Base-by-base conservation (phyloP, 805 yeast species). In the Saccharomycopsis fodiens region DNA sequence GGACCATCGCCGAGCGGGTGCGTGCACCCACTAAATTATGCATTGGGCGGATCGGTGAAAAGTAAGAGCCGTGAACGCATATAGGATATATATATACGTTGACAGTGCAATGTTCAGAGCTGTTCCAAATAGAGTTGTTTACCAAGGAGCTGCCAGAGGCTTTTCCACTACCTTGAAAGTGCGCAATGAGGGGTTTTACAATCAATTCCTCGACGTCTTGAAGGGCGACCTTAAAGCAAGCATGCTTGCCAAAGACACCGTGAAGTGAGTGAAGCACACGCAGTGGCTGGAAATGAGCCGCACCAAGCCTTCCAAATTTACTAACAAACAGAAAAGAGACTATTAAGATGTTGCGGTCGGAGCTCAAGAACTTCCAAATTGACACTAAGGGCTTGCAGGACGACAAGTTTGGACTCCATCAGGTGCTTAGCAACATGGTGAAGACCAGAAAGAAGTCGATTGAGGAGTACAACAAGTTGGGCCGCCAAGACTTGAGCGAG, bases 401-500 rank as follows among this genome's bases (percentile, higher is more conserved):
- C 37, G 59, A 60, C 35, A 73, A 67, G 45, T 65, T 60, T 44
- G 48, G 57, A n/a, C 50, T 70, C 3, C 60, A 55, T 38, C 69
- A 65, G 27, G 51, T 63, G 2, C 63, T 67, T 51, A 58, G 65
- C 17, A 75, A 73, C 45, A 59, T 76, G 52, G 62, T 76, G 27
- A 61, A 65, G 19, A 78, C 76, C 53, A 67, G 83, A 50, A 55
- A 52, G 22, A 76, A 74, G 47, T 70, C 82, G 1, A 69, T 70
- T 37, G 63, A 58, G 8, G 76, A 76, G 54, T 79, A 71, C 54
- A 41, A 53, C 10, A 59, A 61, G 15, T 72, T 73, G 42, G 59
- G 65, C 7, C 69, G 85, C 52, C 58, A 55, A 2, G 85, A 79
- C 49, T 60, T 79, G 48, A 79, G 70, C 1, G 72, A 67, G n/a